phyloP scores from a whole-genome alignment of 352 stramenopile genomes.

The Phytophthora idaei region DNA sequence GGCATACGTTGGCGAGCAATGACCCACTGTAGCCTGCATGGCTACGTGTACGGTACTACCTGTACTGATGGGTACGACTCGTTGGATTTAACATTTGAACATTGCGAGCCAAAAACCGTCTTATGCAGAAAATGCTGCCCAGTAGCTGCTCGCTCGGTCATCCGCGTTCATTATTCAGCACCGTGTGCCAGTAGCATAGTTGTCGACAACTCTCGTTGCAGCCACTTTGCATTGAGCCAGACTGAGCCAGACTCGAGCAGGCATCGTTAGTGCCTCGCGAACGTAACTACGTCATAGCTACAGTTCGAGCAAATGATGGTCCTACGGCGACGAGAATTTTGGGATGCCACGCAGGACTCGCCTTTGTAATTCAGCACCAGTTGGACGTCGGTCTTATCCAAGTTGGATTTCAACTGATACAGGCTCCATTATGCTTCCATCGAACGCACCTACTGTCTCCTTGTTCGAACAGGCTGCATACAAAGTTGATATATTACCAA shows the following conservation, averaged over 20 bases:
- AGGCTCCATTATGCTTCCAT: background rate
- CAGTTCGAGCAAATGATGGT: constrained; percentile 2
- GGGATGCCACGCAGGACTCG: background rate
- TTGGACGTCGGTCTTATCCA: constrained; percentile 6
- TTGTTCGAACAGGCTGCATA: background rate
- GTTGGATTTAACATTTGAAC: background rate
- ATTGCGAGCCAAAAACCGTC: background rate
- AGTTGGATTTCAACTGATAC: constrained; percentile 13
- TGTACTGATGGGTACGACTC: constrained; percentile 5
- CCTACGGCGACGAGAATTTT: background rate
- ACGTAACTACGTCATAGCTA: background rate
- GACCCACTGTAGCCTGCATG: constrained; percentile 1
- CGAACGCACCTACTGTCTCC: background rate
- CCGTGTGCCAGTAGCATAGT: no score
- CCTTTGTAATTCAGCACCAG: background rate
- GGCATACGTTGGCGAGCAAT: no score
- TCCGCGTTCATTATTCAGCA: no score
- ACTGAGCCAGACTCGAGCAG: background rate
- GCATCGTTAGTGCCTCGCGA: background rate
- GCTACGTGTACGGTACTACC: no score
- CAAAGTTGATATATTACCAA: background rate
- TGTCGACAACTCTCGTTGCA: no score
- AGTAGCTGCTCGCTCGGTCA: no score
- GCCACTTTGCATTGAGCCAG: no score
- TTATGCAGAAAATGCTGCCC: no score